Conservation (phyloP, 164 flowering plant species). For the Cinnamomum micranthum region DNA sequence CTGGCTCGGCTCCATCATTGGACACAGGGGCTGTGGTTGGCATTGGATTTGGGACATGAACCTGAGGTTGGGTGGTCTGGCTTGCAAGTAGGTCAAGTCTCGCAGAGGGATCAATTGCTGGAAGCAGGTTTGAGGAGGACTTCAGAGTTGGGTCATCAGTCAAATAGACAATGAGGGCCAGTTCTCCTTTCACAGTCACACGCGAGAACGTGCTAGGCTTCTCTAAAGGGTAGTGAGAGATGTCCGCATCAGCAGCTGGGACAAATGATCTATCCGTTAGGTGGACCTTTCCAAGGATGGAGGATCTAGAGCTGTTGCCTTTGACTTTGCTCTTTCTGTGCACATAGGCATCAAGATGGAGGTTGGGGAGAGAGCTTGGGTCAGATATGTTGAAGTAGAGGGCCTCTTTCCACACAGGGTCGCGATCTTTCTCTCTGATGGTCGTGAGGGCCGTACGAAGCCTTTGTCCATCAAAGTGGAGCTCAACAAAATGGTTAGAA, state of each 20-base stretch:
- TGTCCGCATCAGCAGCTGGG: slow-evolving; percentile 79
- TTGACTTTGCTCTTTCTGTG: slow-evolving; percentile 42
- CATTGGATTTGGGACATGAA: no score
- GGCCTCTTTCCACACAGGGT: slow-evolving; percentile 88
- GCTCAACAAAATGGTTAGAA: slow-evolving; percentile 70
- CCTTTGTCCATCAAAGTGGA: slow-evolving; percentile 69
- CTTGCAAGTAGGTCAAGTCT: slow-evolving; percentile 13
- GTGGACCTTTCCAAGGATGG: slow-evolving; percentile 72
- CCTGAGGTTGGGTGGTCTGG: slow-evolving; percentile 11
- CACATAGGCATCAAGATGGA: slow-evolving; percentile 58
- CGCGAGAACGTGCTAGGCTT: slow-evolving; percentile 31
- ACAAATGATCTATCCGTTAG: slow-evolving; percentile 72
- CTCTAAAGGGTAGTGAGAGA: slow-evolving; percentile 71
- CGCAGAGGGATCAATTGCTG: slow-evolving; percentile 29
- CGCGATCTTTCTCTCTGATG: not conserved
- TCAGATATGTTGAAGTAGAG: slow-evolving; percentile 83
- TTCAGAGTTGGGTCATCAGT: slow-evolving; percentile 63
- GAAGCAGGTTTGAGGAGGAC: slow-evolving; percentile 41
- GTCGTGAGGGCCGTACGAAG: slow-evolving; percentile 74
- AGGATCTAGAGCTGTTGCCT: slow-evolving; percentile 51
- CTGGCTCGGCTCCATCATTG: slow-evolving; percentile 30
- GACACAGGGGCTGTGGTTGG: no score
- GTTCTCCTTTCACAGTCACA: slow-evolving; percentile 62
- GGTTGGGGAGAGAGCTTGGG: slow-evolving; percentile 53
- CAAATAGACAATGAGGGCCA: slow-evolving; percentile 67